Conservation (phyloP, 805 yeast species). For the Candida pseudoglaebosa region DNA sequence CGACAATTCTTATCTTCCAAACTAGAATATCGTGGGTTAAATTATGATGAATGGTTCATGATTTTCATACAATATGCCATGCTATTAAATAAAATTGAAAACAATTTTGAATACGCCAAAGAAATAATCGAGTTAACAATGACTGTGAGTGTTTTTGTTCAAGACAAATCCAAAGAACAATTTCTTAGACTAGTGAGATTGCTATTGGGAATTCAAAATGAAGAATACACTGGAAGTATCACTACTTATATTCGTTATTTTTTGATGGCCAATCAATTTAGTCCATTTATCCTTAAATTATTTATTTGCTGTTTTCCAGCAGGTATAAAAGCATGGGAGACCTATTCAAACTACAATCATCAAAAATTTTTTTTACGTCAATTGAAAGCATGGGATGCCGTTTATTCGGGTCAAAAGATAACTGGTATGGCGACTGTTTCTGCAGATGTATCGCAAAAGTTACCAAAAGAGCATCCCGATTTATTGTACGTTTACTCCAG, state of each 20-base stretch:
- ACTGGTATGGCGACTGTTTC: constrained; percentile 77
- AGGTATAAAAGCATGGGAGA: constrained; percentile 55
- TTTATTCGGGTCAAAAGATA: constrained; percentile 48
- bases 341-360: constrained; percentile 72
- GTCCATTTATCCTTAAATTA: constrained; percentile 60
- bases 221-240: constrained; percentile 49
- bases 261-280: constrained; percentile 69
- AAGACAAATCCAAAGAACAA: constrained; percentile 56
- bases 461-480: constrained; percentile 54
- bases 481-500: constrained; percentile 77
- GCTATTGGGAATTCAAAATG: constrained; percentile 46
- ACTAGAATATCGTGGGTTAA: constrained; percentile 67
- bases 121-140: constrained; percentile 67
- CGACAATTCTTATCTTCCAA: constrained; percentile 44
- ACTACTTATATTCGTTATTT: constrained; percentile 59
- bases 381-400: constrained; percentile 80
- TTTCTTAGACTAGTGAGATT: constrained; percentile 63
- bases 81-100: constrained; percentile 57
- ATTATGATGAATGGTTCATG: constrained; percentile 79
- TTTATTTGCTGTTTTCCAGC: constrained; percentile 65
- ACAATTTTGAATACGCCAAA: constrained; percentile 52
- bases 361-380: constrained; percentile 90
- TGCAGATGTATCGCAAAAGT: constrained; percentile 42
- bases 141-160: constrained; percentile 73
- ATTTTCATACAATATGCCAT: constrained; percentile 78